Evolutionary conservation across 129 eudicot species (phyloP).

Genomic region (Flaveria robusta): DNA sequence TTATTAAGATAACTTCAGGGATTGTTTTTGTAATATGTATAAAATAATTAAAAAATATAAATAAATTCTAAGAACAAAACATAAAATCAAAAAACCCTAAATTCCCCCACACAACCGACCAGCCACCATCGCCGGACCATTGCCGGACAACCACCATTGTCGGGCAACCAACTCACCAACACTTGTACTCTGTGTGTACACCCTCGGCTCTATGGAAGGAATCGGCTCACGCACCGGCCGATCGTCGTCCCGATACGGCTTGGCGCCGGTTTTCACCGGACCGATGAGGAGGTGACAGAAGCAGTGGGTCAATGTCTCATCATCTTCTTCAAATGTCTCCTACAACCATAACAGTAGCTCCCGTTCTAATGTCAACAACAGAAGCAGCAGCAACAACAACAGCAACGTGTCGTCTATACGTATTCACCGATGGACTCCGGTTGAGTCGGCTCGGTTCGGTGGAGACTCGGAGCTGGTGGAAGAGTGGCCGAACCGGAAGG

Average conservation of each 20-base stretch:
- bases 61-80: too few relatives aligned
- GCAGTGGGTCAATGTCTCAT: slow-evolving; percentile 62
- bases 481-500: slow-evolving; percentile 50
- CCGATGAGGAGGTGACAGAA: slow-evolving; percentile 78
- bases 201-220: slow-evolving; percentile 49
- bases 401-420: slow-evolving; percentile 38
- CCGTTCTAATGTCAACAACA: slow-evolving; percentile 16
- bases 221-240: slow-evolving; percentile 63
- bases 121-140: too few relatives aligned
- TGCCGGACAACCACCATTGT: too few relatives aligned
- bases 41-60: too few relatives aligned
- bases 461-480: slow-evolving; percentile 31
- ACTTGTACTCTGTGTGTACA: slow-evolving; percentile 28
- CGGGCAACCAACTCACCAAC: too few relatives aligned
- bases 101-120: too few relatives aligned
- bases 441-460: slow-evolving; percentile 23
- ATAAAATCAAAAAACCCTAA: too few relatives aligned
- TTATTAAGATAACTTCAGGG: too few relatives aligned
- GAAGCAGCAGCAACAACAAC: slow-evolving; percentile 8
- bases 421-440: slow-evolving; percentile 65
- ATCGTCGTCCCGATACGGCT: slow-evolving; percentile 66
- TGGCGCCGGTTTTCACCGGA: slow-evolving; percentile 62
- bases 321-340: slow-evolving; percentile 33
- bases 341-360: slow-evolving; percentile 19
- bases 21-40: too few relatives aligned